These are phyloP conservation scores for Conoideocrella luteorostrata DNA, from an alignment of 2,329 filamentous ascomycete species.

Conservation along the genomic window DNA sequence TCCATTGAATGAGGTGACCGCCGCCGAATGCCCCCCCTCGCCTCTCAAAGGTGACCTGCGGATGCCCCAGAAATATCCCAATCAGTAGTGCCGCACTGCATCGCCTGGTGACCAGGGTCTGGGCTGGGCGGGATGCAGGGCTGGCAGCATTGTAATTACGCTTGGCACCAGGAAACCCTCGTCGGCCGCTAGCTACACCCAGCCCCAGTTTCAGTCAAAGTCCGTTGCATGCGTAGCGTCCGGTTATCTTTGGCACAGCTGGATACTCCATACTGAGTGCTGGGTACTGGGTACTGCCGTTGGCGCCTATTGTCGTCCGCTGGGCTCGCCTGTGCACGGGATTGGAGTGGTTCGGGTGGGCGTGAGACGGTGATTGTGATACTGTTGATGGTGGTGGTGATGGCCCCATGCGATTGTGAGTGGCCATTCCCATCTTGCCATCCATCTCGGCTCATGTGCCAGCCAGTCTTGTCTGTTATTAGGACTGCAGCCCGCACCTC, in stretches of 20 bases:
- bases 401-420: too few species aligned
- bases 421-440: not conserved
- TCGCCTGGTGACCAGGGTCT: constrained; percentile 8
- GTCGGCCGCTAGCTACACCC: constrained; percentile 2
- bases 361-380: too few species aligned
- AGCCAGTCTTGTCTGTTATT: too few species aligned
- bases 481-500: constrained; percentile 5
- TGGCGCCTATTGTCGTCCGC: not conserved
- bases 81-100: constrained; percentile 9
- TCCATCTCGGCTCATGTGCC: not conserved
- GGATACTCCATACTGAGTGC: not conserved
- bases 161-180: constrained; percentile 6
- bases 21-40: constrained; percentile 1
- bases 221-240: not conserved
- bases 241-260: not conserved
- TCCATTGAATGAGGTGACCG: too few species aligned
- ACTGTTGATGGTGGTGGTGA: too few species aligned
- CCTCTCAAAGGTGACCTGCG: not conserved
- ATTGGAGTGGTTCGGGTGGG: not conserved
- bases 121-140: constrained; percentile 2
- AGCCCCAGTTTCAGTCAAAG: constrained; percentile 2
- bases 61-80: not conserved
- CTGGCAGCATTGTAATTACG: constrained; percentile 5
- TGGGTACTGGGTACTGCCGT: not conserved
- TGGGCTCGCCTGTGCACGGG: too few species aligned